Conservation (phyloP, 208 protist species). For the Trypanosoma caninum region DNA sequence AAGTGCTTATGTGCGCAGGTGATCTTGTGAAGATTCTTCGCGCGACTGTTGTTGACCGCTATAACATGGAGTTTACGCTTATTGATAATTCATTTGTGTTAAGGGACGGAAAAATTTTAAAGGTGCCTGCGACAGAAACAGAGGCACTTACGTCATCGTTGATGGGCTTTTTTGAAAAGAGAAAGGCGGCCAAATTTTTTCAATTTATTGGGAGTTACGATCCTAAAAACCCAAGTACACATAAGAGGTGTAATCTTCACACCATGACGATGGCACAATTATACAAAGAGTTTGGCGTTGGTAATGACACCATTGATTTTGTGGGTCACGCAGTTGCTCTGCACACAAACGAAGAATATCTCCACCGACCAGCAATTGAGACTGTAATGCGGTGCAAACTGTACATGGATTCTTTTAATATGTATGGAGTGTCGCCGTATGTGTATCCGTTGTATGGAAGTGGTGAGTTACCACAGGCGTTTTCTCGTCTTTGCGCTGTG, state of each 20-base stretch:
- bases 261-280: slow-evolving; percentile 91
- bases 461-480: slow-evolving; percentile 99
- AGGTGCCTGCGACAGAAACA: slow-evolving; percentile 96
- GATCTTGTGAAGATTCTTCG: slow-evolving; percentile 97
- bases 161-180: slow-evolving; percentile 99
- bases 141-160: slow-evolving; percentile 97
- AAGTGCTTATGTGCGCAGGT: slow-evolving; percentile 98
- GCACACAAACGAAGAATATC: slow-evolving; percentile 91
- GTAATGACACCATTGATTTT: slow-evolving; percentile 95
- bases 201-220: slow-evolving; percentile 91
- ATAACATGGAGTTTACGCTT: slow-evolving; percentile 98
- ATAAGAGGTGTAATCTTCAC: slow-evolving; percentile 89
- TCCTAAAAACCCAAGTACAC: slow-evolving; percentile 82
- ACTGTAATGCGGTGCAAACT: slow-evolving; percentile 95
- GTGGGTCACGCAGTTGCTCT: slow-evolving; percentile 97
- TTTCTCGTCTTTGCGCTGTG: slow-evolving; percentile 93
- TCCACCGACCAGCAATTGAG: slow-evolving; percentile 91
- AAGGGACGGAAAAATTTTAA: slow-evolving; percentile 94
- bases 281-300: slow-evolving; percentile 95
- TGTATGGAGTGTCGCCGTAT: slow-evolving; percentile 97
- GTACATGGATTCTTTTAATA: slow-evolving; percentile 95
- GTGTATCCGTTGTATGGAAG: slow-evolving; percentile 99
- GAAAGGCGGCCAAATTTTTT: slow-evolving; percentile 93
- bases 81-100: slow-evolving; percentile 98
- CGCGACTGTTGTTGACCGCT: slow-evolving; percentile 97